Conservation (phyloP, 148 eudicot species). For the Nyssa sinensis region DNA sequence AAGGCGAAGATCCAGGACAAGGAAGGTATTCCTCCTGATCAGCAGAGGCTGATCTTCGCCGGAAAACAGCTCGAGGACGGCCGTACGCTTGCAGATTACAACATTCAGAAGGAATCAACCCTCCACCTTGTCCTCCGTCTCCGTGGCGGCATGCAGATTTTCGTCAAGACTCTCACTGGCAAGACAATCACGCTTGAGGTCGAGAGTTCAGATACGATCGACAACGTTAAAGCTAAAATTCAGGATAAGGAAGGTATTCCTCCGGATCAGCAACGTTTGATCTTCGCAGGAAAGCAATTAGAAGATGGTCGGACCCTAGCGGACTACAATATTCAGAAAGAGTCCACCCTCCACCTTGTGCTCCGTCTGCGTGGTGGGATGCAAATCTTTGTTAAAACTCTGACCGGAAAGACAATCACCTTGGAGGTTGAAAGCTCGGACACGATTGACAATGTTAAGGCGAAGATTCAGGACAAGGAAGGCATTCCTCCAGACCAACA, state of each 20-base stretch:
- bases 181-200: slow-evolving; percentile 7
- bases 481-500: slow-evolving; percentile 11
- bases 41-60: slow-evolving; percentile 27
- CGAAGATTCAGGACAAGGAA: slow-evolving; percentile 9
- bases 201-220: slow-evolving; percentile 1
- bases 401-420: slow-evolving; percentile 8
- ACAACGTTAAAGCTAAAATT: background rate
- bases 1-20: slow-evolving; percentile 22
- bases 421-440: slow-evolving; percentile 10
- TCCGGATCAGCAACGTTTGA: slow-evolving; percentile 8
- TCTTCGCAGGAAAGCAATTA: slow-evolving; percentile 6
- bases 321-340: background rate
- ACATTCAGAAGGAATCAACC: slow-evolving; percentile 30
- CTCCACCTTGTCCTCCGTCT: slow-evolving; percentile 24
- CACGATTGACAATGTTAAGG: slow-evolving; percentile 4
- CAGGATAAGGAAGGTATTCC: slow-evolving; percentile 10
- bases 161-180: slow-evolving; percentile 4
- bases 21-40: slow-evolving; percentile 22
- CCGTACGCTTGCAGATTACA: slow-evolving; percentile 22
- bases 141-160: slow-evolving; percentile 9
- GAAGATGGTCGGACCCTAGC: slow-evolving; percentile 2
- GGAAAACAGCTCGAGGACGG: slow-evolving; percentile 27
- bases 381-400: slow-evolving; percentile 9
- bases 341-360: slow-evolving; percentile 1
- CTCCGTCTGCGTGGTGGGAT: slow-evolving; percentile 5